A percentile compares a stretch with the other conserved stretches of the same genome.
phyloP scores from a whole-genome alignment of 192 early-diverging fungal species.

The Backusella australiensis region DNA sequence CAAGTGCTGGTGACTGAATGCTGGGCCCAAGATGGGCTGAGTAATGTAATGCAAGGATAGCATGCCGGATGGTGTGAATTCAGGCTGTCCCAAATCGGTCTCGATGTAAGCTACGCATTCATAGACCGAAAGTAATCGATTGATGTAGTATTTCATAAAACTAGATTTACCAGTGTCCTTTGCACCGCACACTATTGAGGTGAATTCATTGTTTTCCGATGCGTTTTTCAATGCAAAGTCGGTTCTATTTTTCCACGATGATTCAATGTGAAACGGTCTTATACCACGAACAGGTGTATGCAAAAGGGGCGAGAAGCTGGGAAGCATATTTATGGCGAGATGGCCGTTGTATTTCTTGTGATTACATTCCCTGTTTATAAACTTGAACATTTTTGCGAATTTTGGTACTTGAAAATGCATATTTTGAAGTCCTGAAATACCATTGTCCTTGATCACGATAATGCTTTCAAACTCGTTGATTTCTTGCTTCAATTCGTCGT shows the following conservation, averaged over 20 bases:
- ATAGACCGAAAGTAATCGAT: conserved; percentile 74
- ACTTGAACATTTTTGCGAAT: conserved; percentile 51
- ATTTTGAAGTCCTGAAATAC: conserved; percentile 41
- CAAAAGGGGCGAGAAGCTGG: conserved; percentile 52
- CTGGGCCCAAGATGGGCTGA: conserved; percentile 74
- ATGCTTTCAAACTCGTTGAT: conserved; percentile 20
- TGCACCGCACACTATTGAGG: conserved; percentile 65
- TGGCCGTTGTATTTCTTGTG: neutral
- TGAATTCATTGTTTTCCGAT: conserved; percentile 25
- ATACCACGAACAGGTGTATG: conserved; percentile 26
- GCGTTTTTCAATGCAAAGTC: neutral
- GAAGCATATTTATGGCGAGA: conserved; percentile 13
- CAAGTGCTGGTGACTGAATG: conserved; percentile 71
- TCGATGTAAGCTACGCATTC: conserved; percentile 80
- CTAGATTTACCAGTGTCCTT: conserved; percentile 92
- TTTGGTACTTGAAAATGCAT: conserved; percentile 44
- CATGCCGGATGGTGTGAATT: conserved; percentile 80
- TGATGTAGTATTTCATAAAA: conserved; percentile 72
- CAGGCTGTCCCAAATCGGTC: conserved; percentile 90
- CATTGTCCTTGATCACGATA: conserved; percentile 37
- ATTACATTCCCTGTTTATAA: neutral
- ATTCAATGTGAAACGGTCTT: conserved; percentile 34
- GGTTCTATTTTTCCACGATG: conserved; percentile 39
- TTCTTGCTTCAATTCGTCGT: conserved; percentile 6
- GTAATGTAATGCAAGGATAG: conserved; percentile 74